Base-by-base conservation (phyloP, 352 stramenopile genomes). In the Blastocystis sp. region DNA sequence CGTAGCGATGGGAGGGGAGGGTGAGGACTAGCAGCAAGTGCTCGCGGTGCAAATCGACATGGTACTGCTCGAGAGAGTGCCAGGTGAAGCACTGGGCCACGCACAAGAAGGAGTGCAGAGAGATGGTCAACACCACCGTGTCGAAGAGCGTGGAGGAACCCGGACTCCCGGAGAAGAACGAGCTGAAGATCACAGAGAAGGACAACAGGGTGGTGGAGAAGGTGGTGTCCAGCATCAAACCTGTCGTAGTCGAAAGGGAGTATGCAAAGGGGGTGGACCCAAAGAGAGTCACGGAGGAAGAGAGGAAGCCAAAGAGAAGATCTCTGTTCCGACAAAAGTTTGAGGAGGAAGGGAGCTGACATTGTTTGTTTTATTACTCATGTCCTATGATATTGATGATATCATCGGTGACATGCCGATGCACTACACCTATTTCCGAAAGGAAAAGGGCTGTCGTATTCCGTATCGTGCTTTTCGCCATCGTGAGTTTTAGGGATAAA, bases 61-160 rank as follows among this genome's bases (percentile, higher is more conserved):
- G 66, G 63, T 89, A 89, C 55, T 89, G 78, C 45, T 76, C 63
- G 53, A 56, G 78, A 9, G 59, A 24, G 16, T 89, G 78, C 41
- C 78, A 89, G 66, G 26, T 89, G 47, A 89, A 89, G 37, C 37
- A 89, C 30, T 89, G 78, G 78, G n/a, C 63, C 30, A 69, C 73
- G 26, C 78, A 89, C 53, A 89, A 89, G 47, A 54, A 79, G 24
- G n/a, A 39, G 8, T 89, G 78, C 55, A 59, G 30, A 9, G 39
- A 76, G n/a, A 54, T 78, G 66, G 78, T 79, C n/a, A 26, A 79
- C 26, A 85, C 73, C 18, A 85, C 73, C 9, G 56, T 85, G 9
- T 85, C 73, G n/a, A 43, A 68, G 50, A 65, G 73, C 34, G 43
- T 55, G 20, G 47, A 54, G 56, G 73, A 85, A 43, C 47, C 50